Evolutionary conservation across 371 early-diverging fungal species (phyloP).

Genomic region (Haplosporangium sp.): DNA sequence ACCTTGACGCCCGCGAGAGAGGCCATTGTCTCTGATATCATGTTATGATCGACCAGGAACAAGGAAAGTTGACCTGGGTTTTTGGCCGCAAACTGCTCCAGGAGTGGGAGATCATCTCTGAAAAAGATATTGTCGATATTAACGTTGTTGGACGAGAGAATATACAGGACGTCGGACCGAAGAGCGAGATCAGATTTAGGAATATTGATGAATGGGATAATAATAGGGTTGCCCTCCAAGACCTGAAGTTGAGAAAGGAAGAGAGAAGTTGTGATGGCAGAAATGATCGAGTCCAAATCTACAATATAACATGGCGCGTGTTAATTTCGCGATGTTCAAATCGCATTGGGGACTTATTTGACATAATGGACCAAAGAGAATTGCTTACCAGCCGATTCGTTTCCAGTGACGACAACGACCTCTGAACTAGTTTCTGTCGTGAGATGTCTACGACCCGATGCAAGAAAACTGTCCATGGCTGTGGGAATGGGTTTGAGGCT

Average conservation of each 20-base stretch:
- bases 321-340: too few species aligned
- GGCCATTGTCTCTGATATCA: slow-evolving; percentile 60
- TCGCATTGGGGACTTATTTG: too few species aligned
- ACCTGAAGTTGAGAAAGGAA: slow-evolving; percentile 43
- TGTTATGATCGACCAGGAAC: slow-evolving; percentile 74
- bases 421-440: slow-evolving; percentile 16
- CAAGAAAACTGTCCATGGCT: slow-evolving; percentile 37
- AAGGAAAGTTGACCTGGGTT: slow-evolving; percentile 21
- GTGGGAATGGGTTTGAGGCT: neutral
- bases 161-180: slow-evolving; percentile 71
- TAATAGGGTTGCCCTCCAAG: slow-evolving; percentile 5
- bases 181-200: slow-evolving; percentile 69
- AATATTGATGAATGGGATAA: slow-evolving; percentile 69
- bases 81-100: slow-evolving; percentile 44
- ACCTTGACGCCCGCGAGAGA: slow-evolving; percentile 52
- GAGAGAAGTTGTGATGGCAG: slow-evolving; percentile 65
- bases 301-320: neutral
- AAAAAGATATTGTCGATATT: slow-evolving; percentile 26
- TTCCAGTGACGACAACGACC: slow-evolving; percentile 70
- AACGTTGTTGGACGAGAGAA: slow-evolving; percentile 53
- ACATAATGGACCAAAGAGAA: neutral
- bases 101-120: slow-evolving; percentile 35
- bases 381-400: slow-evolving; percentile 76
- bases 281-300: slow-evolving; percentile 80
- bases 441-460: slow-evolving; percentile 25